Conservation (phyloP, 352 stramenopile species). For the Vaucheria bursata region DNA sequence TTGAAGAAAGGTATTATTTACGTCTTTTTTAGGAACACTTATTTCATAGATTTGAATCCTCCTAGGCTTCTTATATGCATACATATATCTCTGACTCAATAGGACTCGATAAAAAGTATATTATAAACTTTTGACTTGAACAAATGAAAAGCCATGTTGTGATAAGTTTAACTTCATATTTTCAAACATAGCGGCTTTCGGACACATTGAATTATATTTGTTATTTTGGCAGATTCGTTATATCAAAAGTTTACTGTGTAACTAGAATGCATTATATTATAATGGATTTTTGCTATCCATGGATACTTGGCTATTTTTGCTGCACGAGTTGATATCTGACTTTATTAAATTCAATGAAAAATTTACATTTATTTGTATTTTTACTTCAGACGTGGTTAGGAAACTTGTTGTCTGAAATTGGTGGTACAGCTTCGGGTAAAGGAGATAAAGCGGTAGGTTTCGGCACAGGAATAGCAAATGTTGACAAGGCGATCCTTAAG, state of each 20-base stretch:
- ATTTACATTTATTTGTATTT: background rate
- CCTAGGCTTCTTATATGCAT: too few species aligned
- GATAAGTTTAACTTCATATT: too few species aligned
- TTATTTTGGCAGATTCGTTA: too few species aligned
- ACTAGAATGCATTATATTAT: background rate
- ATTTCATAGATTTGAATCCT: too few species aligned
- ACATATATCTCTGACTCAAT: too few species aligned
- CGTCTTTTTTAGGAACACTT: too few species aligned
- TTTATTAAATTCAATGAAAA: background rate
- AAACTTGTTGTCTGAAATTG: background rate
- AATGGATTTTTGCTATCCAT: background rate
- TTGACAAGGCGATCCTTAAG: slow-evolving; percentile 25
- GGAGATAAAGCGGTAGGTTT: slow-evolving; percentile 28
- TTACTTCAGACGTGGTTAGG: background rate
- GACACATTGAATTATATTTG: background rate
- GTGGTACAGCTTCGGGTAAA: slow-evolving; percentile 19
- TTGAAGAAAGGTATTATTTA: too few species aligned
- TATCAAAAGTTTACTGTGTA: too few species aligned
- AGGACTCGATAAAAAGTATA: too few species aligned
- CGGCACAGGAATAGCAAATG: slow-evolving; percentile 25
- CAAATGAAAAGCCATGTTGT: background rate
- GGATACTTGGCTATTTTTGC: background rate
- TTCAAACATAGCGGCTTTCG: too few species aligned
- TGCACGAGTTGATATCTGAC: background rate
- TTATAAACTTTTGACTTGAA: background rate